phyloP scores from a whole-genome alignment of 177 flowering plant genomes.

The Telopea speciosissima region DNA sequence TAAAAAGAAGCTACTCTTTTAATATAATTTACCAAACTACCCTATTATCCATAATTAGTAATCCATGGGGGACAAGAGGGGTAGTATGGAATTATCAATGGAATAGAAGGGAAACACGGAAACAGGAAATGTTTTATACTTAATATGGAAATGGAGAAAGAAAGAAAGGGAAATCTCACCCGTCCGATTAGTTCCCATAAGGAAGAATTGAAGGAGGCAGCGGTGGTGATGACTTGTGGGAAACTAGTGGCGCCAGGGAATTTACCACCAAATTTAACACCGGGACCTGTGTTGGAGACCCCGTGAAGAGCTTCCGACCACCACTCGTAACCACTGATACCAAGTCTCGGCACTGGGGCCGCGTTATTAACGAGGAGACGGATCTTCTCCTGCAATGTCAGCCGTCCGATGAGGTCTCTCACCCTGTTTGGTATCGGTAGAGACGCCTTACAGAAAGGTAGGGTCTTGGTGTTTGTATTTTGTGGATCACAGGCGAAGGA shows the following conservation, averaged over 20 bases:
- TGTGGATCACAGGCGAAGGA: slow-evolving; percentile 62
- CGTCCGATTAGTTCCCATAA: slow-evolving; percentile 82
- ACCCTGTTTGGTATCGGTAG: slow-evolving; percentile 40
- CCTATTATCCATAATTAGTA: too few species aligned
- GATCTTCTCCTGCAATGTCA: slow-evolving; percentile 72
- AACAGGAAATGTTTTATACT: too few species aligned
- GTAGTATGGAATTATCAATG: too few species aligned
- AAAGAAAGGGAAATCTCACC: slow-evolving; percentile 29
- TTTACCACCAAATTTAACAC: slow-evolving; percentile 49
- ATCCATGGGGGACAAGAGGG: too few species aligned
- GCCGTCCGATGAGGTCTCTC: slow-evolving; percentile 50
- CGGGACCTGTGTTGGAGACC: slow-evolving; percentile 74
- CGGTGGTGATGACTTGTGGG: slow-evolving; percentile 84
- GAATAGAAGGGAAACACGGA: background rate
- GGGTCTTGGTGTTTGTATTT: slow-evolving; percentile 16
- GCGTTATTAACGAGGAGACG: slow-evolving; percentile 59
- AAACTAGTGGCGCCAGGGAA: slow-evolving; percentile 76
- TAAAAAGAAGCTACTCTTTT: background rate
- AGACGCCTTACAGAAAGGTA: slow-evolving; percentile 47
- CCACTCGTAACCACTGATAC: slow-evolving; percentile 77
- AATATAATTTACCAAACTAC: too few species aligned
- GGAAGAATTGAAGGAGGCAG: slow-evolving; percentile 75
- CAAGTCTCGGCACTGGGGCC: slow-evolving; percentile 60
- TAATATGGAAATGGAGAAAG: background rate
- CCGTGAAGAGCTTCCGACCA: slow-evolving; percentile 97